Evolutionary conservation across 192 early-diverging fungal genomes (phyloP).

Genomic region (Coemansia sp.): DNA sequence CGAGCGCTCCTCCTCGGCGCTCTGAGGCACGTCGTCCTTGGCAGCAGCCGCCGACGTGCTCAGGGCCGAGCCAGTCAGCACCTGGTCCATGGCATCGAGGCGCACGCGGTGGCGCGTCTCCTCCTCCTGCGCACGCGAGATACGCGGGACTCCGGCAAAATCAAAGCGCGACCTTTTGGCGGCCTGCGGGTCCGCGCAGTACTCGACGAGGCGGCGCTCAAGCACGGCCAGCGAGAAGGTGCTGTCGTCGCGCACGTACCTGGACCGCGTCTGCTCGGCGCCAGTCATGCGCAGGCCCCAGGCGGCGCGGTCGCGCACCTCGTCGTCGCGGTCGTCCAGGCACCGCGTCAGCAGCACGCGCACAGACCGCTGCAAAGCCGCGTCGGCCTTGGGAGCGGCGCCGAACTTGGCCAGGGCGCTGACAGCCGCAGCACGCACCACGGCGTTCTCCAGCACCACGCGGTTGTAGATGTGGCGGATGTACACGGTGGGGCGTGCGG

Average conservation of each 20-base stretch:
- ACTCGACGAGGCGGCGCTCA: constrained; percentile 87
- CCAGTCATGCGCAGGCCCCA: constrained; percentile 84
- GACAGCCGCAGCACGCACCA: constrained; percentile 96
- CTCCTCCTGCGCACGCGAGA: constrained; percentile 86
- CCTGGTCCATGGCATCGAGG: constrained; percentile 52
- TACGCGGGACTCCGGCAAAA: constrained; percentile 75
- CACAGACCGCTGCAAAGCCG: constrained; percentile 71
- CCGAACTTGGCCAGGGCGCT: constrained; percentile 91
- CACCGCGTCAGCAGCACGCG: constrained; percentile 90
- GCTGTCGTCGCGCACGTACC: constrained; percentile 85
- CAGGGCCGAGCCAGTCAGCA: constrained; percentile 48
- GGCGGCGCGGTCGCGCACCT: constrained; percentile 95
- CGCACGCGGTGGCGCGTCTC: constrained; percentile 70
- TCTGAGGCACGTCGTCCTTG: neutral
- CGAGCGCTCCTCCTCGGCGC: neutral
- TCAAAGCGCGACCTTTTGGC: constrained; percentile 73
- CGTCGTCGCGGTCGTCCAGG: constrained; percentile 97
- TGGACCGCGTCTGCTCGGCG: constrained; percentile 63
- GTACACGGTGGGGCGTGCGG: constrained; percentile 90
- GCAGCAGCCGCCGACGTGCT: constrained; percentile 4
- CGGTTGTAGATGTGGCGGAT: constrained; percentile 99
- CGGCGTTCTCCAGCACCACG: constrained; percentile 96
- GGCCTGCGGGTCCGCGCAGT: constrained; percentile 71
- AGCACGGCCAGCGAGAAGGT: constrained; percentile 85
- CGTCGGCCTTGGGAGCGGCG: constrained; percentile 78